Base-by-base conservation (phyloP, 1,139 yeast genomes). In the Pichia sp. region DNA sequence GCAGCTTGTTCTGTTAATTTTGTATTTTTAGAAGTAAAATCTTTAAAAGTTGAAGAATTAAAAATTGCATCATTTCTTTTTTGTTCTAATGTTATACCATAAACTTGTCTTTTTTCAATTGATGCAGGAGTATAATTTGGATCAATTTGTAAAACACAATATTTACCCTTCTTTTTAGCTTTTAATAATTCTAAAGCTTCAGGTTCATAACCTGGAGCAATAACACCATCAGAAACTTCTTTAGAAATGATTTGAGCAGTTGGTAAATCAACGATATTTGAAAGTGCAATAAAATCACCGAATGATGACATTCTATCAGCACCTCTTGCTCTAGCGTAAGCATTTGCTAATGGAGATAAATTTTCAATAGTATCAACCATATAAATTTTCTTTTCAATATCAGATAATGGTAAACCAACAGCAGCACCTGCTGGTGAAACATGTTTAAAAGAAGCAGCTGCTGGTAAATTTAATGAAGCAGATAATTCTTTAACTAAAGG, bases 381-480 rank as follows among this genome's bases (percentile, higher is more conserved):
- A 73, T 91, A 91, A 50, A 91, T 78, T 68, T 89, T 85, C 78
- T 89, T 89, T 71, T 91, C 98, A 49, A 80, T 72, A 44, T 89
- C 97, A 38, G 83, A 62, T 57, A 91, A 74, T 51, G 98, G 97
- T 54, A 88, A 69, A 54, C 97, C 98, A 46, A 91, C 96, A 38
- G 98, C 98, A 38, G 82, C 95, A 67, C 98, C 98, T 26, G 98
- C 98, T 51, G 98, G 98, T 24, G 96, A 87, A 49, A 91, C 97
- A 66, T 91, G 98, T 74, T 91, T 91, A 74, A 91, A 91, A 30
- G 96, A 87, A 47, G 98, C 97, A 56, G 98, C 98, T 42, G 98
- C 98, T 41, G 98, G 98, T 56, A 91, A 74, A 67, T 85, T 86
- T 61, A 91, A 76, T 42, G 96, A 84, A 42, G 96, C 96, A 43